Evolutionary conservation across 139 green algal genomes (phyloP), one percentile per base, ranked within the genome.

Genomic region (Chlorella sp.): DNA sequence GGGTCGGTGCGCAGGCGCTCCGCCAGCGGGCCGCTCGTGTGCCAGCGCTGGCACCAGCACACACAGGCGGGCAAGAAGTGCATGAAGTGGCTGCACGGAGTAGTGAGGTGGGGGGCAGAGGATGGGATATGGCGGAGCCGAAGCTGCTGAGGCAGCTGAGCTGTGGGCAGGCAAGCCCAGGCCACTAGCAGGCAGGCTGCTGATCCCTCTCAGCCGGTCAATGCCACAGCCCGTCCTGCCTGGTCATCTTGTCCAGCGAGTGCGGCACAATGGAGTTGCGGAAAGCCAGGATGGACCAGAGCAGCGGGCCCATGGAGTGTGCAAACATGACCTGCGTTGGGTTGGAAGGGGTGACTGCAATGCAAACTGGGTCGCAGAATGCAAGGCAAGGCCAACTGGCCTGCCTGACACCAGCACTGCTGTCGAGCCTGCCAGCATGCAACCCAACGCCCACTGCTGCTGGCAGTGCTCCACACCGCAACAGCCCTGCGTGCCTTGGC

Each of bases 181-280:
- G n/a, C n/a, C n/a, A n/a, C n/a, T n/a, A n/a, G n/a, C n/a, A n/a
- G n/a, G n/a, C n/a, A n/a, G n/a, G n/a, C n/a, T n/a, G n/a, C n/a
- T n/a, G n/a, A n/a, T n/a, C n/a, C n/a, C n/a, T n/a, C n/a, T n/a
- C n/a, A n/a, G n/a, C 44, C 9, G 7, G 9, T 6, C 44, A 51
- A 9, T 15, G 11, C 51, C 12, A 20, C 11, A 39, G 5, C 6
- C 69, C 69, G 9, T 13, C 69, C 16, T n/a, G 51, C 69, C 69
- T 76, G 69, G 69, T 85, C 39, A 87, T 72, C 91, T 96, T 96
- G 83, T 96, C 92, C 28, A 98, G 78, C 80, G 89, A 90, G 78
- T 98, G 95, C 71, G 92, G 94, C 0, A 98, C 95, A 23, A 98
- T 87, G 0, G 88, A 94, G 91, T 98, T 98, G 67, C 91, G 87